Evolutionary conservation across 1,139 yeast genomes (phyloP).

Genomic region (Yamadazyma blattariae): DNA sequence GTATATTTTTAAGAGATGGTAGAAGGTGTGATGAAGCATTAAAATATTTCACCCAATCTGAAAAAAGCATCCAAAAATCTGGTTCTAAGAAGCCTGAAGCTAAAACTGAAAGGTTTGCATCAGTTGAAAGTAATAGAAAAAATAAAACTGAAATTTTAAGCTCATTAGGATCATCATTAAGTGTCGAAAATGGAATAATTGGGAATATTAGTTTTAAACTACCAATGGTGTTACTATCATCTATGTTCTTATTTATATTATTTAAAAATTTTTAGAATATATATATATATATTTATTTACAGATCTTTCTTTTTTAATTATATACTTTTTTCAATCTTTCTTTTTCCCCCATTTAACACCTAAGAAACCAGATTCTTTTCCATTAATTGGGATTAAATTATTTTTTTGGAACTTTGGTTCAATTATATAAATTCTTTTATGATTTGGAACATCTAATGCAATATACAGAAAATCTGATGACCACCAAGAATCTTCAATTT

Average conservation of each 20-base stretch:
- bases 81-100: not conserved
- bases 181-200: too few relatives aligned
- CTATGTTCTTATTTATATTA: too few relatives aligned
- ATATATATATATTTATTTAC: too few relatives aligned
- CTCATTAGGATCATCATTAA: not conserved
- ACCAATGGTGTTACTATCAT: too few relatives aligned
- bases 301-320: too few relatives aligned
- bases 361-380: slow-evolving; percentile 54
- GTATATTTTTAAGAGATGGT: slow-evolving; percentile 25
- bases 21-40: slow-evolving; percentile 20
- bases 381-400: slow-evolving; percentile 30
- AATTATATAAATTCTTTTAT: slow-evolving; percentile 64
- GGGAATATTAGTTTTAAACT: too few relatives aligned
- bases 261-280: too few relatives aligned
- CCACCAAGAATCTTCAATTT: slow-evolving; percentile 63
- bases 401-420: slow-evolving; percentile 55
- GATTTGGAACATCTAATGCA: slow-evolving; percentile 74
- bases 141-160: slow-evolving; percentile 1
- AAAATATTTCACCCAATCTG: not conserved
- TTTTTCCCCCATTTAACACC: slow-evolving; percentile 88
- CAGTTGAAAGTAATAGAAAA: not conserved
- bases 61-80: not conserved
- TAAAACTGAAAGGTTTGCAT: not conserved
- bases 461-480: slow-evolving; percentile 72
- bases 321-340: too few relatives aligned